phyloP scores from a whole-genome alignment of 345 rosid genomes.

The Salix suchowensis region DNA sequence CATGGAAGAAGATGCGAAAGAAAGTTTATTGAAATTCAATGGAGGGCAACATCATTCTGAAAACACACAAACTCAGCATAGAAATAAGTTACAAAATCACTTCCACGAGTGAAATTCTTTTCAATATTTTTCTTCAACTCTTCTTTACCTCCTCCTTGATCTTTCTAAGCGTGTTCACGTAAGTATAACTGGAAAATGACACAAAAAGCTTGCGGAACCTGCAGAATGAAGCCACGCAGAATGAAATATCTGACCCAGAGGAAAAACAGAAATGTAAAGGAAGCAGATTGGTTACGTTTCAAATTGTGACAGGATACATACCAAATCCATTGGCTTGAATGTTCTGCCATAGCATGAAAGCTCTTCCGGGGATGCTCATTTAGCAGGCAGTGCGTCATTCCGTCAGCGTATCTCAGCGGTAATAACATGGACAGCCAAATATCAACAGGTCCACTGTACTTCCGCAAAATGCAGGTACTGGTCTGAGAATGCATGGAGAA shows the following conservation, averaged over 20 bases:
- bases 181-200: constrained; percentile 71
- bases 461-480: constrained; percentile 61
- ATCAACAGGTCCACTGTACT: constrained; percentile 72
- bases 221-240: constrained; percentile 17
- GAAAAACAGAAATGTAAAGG: background rate
- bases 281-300: background rate
- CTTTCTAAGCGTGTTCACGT: constrained; percentile 48
- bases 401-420: constrained; percentile 10
- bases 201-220: constrained; percentile 85
- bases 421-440: constrained; percentile 53
- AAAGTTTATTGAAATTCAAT: background rate
- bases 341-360: constrained; percentile 72
- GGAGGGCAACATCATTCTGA: background rate
- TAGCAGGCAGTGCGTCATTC: constrained; percentile 30
- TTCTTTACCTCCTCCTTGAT: constrained; percentile 23
- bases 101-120: background rate
- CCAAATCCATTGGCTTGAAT: constrained; percentile 89
- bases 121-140: background rate
- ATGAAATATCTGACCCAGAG: background rate
- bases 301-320: constrained; percentile 24
- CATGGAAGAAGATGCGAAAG: background rate
- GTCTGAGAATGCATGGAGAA: constrained; percentile 29
- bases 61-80: background rate
- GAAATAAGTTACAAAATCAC: background rate
- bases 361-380: constrained; percentile 59